Evolutionary conservation across 768 basidiomycete species (phyloP).

Genomic region (Suillus placidus): DNA sequence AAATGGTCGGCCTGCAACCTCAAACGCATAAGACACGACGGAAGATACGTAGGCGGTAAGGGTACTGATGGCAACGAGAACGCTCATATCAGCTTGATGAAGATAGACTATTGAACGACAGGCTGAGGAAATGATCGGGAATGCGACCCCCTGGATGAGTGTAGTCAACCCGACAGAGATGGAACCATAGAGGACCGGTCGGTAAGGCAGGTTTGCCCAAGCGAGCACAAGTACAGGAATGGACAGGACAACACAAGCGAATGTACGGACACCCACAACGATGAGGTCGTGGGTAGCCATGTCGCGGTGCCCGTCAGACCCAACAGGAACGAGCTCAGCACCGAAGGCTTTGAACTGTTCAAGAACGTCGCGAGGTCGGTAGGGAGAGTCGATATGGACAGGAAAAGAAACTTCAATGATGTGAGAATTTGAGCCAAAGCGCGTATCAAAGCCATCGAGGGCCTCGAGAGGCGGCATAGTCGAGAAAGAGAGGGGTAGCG

Average conservation of each 20-base stretch:
- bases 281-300: constrained; percentile 35
- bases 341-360: constrained; percentile 19
- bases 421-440: background rate
- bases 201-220: constrained; percentile 42
- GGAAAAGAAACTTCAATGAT: constrained; percentile 13
- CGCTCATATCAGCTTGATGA: constrained; percentile 40
- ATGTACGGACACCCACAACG: constrained; percentile 33
- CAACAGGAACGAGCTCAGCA: constrained; percentile 25
- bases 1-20: too few relatives aligned
- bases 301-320: constrained; percentile 21
- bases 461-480: constrained; percentile 10
- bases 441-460: constrained; percentile 12
- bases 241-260: constrained; percentile 34
- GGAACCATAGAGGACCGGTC: constrained; percentile 37
- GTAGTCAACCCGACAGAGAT: constrained; percentile 42
- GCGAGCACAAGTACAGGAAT: constrained; percentile 46
- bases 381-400: constrained; percentile 12
- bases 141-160: constrained; percentile 40
- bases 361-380: constrained; percentile 37
- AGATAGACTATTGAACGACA: constrained; percentile 40
- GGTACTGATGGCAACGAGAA: constrained; percentile 42
- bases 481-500: constrained; percentile 15
- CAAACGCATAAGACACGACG: constrained; percentile 22
- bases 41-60: constrained; percentile 45
- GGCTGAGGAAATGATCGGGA: constrained; percentile 40